Evolutionary conservation across 805 yeast species (phyloP), one percentile per base, ranked within the genome.

Genomic region (Wickerhamomyces chaumierensis): DNA sequence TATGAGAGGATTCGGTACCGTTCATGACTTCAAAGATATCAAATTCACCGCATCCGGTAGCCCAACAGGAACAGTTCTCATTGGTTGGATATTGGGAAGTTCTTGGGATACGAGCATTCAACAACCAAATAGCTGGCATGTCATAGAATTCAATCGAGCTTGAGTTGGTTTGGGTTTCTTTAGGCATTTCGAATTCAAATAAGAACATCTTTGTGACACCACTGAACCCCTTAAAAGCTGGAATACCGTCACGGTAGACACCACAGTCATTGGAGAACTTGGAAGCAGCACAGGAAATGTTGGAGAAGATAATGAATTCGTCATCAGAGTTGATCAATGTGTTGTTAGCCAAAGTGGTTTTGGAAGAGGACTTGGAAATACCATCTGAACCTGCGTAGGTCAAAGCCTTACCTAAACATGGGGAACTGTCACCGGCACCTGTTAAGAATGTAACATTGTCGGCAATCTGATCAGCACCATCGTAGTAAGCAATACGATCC

Each of bases 21-120:
- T 81, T 81, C 75, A 78, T 70, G 32, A 75, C 77, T 61, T 81
- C 90, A 53, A 81, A 81, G 47, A 79, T 71, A 58, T 81, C 90
- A 48, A 75, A 78, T 58, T 81, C 87, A 55, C 88, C 87, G 59
- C 87, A 78, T 11, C 88, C 90, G 21, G 80, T 68, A 34, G 71
- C 64, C 88, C 88, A 81, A 51, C 86, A 77, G 6, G 86, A 78
- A 57, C 87, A 81, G 53, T 73, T 75, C 29, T 63, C 61, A 46
- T 73, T 74, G 5, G 60, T 43, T 36, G 79, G 75, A 53, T 79
- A 81, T 58, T 81, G 87, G 3, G 87, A 62, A 16, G 87, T 80
- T 65, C 88, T 70, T 46, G 86, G 81, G 42, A 81, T 78, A 47
- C 75, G 69, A 23, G 84, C 80, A 47, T 81, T 80, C 51, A 81